phyloP scores from a whole-genome alignment of 768 basidiomycete genomes.

The Erythrobasidium yunnanense region DNA sequence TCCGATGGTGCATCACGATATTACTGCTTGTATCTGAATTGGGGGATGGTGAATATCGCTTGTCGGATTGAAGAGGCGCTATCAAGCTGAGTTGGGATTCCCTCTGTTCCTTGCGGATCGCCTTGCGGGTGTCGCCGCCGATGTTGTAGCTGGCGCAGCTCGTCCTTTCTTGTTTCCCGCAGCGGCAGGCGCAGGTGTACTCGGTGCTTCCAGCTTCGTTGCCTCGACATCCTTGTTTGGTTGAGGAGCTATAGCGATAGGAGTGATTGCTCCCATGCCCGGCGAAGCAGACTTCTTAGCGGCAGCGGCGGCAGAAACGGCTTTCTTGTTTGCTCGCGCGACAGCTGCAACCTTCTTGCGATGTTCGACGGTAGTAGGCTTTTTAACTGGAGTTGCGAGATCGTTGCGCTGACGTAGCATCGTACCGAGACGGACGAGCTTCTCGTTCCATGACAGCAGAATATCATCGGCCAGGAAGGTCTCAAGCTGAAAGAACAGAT shows the following conservation, averaged over 20 bases:
- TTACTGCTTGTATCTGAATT: too few relatives aligned
- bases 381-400: not conserved
- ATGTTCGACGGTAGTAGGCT: not conserved
- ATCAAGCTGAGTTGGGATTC: too few relatives aligned
- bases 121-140: too few relatives aligned
- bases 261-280: too few relatives aligned
- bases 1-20: too few relatives aligned
- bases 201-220: not conserved
- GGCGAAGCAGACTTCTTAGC: not conserved
- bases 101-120: too few relatives aligned
- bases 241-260: too few relatives aligned
- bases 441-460: constrained; percentile 23
- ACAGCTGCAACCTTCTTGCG: not conserved
- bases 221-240: not conserved
- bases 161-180: too few relatives aligned
- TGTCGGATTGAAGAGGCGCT: too few relatives aligned
- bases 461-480: constrained; percentile 22
- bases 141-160: too few relatives aligned
- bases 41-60: too few relatives aligned
- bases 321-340: not conserved
- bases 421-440: not conserved
- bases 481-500: too few relatives aligned
- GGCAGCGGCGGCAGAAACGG: not conserved
- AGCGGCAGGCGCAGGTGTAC: not conserved
- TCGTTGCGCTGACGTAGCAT: constrained; percentile 12